Evolutionary conservation across 2,329 filamentous ascomycete species (phyloP).

Genomic region (Talaromyces funiculosus): DNA sequence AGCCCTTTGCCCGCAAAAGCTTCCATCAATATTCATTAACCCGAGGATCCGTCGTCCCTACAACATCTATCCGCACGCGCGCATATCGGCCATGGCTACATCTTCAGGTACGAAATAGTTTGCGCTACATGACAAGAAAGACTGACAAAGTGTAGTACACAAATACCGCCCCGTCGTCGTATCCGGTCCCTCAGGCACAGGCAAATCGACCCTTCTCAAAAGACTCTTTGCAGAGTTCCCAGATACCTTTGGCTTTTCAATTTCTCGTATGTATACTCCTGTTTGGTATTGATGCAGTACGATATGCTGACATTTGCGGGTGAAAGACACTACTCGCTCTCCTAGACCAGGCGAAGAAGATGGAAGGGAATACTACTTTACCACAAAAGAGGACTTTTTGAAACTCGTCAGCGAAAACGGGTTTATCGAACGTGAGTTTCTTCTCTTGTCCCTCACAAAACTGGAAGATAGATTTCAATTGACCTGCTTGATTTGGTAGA

Average conservation of each 20-base stretch:
- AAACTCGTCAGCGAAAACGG: conserved; percentile 61
- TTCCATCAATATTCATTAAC: background rate
- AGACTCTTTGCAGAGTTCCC: conserved; percentile 38
- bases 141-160: conserved; percentile 5
- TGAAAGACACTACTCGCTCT: conserved; percentile 67
- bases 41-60: background rate
- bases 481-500: conserved; percentile 25
- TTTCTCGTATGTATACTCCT: conserved; percentile 29
- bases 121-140: background rate
- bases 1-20: background rate
- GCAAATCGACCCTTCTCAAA: conserved; percentile 41
- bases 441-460: no score
- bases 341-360: conserved; percentile 70
- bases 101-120: background rate
- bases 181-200: conserved; percentile 38
- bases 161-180: conserved; percentile 35
- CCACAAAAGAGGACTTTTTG: conserved; percentile 61
- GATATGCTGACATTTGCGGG: conserved; percentile 12
- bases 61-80: background rate
- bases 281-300: background rate
- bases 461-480: background rate
- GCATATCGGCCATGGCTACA: conserved; percentile 6
- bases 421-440: conserved; percentile 65
- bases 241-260: conserved; percentile 38
- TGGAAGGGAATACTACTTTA: conserved; percentile 77